Percentiles rank a stretch among this genome's conserved stretches.
Conservation (phyloP, 768 basidiomycete species). For the Mycena kentingensis region DNA sequence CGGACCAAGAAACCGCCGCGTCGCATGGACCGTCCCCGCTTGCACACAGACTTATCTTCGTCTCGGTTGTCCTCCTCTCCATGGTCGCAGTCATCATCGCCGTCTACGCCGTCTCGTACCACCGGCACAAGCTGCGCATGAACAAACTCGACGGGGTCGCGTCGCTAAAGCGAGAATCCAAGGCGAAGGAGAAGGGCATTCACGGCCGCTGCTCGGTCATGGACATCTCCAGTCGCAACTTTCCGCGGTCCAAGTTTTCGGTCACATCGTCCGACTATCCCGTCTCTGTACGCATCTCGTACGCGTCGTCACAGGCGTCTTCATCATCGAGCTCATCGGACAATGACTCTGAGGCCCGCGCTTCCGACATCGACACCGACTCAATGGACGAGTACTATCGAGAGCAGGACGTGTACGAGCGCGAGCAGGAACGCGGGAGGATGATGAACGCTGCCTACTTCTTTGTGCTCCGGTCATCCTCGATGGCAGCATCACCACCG, state of each 20-base stretch:
- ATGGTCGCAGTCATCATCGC: slow-evolving; percentile 15
- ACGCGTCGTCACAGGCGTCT: neutral
- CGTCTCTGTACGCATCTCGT: slow-evolving; percentile 19
- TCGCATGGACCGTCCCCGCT: neutral
- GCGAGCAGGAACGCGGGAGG: slow-evolving; percentile 5
- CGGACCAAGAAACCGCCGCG: neutral
- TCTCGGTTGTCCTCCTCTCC: slow-evolving; percentile 12
- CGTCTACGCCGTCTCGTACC: slow-evolving; percentile 15
- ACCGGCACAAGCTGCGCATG: slow-evolving; percentile 11
- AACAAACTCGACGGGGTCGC: neutral
- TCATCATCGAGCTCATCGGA: slow-evolving; percentile 1
- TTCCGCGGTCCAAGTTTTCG: slow-evolving; percentile 35
- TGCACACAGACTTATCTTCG: slow-evolving; percentile 13
- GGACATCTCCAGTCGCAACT: slow-evolving; percentile 30
- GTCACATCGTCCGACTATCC: slow-evolving; percentile 35
- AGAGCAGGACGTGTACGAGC: neutral
- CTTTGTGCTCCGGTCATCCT: slow-evolving; percentile 17
- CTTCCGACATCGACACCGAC: slow-evolving; percentile 3
- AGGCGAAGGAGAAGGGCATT: slow-evolving; percentile 9
- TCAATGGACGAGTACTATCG: neutral
- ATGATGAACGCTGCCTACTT: slow-evolving; percentile 19
- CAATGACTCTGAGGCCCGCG: too few species aligned
- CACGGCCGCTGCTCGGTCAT: slow-evolving; percentile 21
- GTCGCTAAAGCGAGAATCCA: neutral
- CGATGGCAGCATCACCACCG: slow-evolving; percentile 8